Evolutionary conservation across 2,329 filamentous ascomycete species (phyloP), one percentile per base, ranked within the genome.

Genomic region (Penicillium nordicum): DNA sequence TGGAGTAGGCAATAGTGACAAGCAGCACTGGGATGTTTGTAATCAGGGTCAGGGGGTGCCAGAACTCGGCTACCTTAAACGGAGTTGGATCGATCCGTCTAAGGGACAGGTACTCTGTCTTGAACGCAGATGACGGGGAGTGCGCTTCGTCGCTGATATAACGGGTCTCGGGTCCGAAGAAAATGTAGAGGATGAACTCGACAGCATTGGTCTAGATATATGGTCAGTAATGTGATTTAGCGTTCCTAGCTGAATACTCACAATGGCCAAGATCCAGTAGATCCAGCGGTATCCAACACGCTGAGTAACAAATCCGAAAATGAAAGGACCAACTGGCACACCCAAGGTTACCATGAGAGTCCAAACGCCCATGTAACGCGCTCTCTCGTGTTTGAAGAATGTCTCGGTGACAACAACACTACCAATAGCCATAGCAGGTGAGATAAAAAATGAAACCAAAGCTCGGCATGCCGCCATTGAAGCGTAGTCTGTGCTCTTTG

Each of bases 281-380:
- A 84, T 83, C 82, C 83, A 85, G 16, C 79, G 75, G 53, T 82
- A 85, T 0, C 80, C 78, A 14, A 80, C 78, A 10, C 79, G 75
- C 54, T 80, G 72, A 0, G 79, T 76, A 0, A 84, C 82, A n/a
- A 73, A 73, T 0, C 71, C 71, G 29, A 73, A 70, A 23, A 74
- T 71, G 18, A 73, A 69, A 1, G 71, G 71, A 11, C 69, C 70
- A 23, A 74, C 58, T 1, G 79, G 78, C 27, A 79, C 74, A 42
- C 79, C 79, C 10, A 81, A 56, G 0, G 79, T 81, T 8, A 80
- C 71, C 67, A 81, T 75, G 29, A 71, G 69, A 53, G 80, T 83
- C 82, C 82, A 83, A n/a, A 82, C 72, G 21, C 82, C 82, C 77
- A 84, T 83, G 52, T 79, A 82, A 32, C 72, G 73, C 3, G 75